Base-by-base conservation (phyloP, 192 early-diverging fungal genomes). In the Phlyctochytrium planicorne region DNA sequence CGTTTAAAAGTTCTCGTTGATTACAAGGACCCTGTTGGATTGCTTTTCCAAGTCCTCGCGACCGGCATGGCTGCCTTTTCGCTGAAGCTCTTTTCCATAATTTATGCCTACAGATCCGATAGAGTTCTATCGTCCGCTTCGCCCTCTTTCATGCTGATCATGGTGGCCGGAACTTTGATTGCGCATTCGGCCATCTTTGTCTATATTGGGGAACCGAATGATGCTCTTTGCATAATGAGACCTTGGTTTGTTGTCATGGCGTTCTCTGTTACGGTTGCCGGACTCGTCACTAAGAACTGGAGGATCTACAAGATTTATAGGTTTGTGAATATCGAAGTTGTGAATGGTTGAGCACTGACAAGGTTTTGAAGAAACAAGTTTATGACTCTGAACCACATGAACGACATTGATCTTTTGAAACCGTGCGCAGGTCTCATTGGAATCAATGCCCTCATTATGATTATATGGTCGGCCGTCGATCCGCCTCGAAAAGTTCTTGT, bases 191-290 rank as follows among this genome's bases (percentile, higher is more conserved):
- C 40, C 10, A 20, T 47, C 10, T 47, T 47, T 47, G 40, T 47
- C 10, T 67, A 72, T 30, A 62, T 67, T 4, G 71, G 71, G 10
- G 23, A 50, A 36, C 71, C 59, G 3, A 61, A 27, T 17, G 30
- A 27, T 6, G 37, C 23, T 4, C 30, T 52, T 2, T 72, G 71
- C 65, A 47, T 72, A 23, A 37, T 57, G 14, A 53, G 67, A 53
- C 37, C 66, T 2, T 72, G 71, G 71, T n/a, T 72, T 59, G 64
- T 65, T 3, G 55, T 60, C 16, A n/a, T 72, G 3, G 20, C 65
- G 14, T 72, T 61, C 35, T 20, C 64, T 10, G 17, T 66, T 17
- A 65, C 71, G 25, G 34, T 67, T 10, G 10, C 55, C 6, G 55
- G 14, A 27, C 10, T 57, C 4, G 6, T 57, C 55, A 10, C 25